phyloP scores from a whole-genome alignment of 2,329 filamentous ascomycete genomes.

The Dothidotthia symphoricarpi region DNA sequence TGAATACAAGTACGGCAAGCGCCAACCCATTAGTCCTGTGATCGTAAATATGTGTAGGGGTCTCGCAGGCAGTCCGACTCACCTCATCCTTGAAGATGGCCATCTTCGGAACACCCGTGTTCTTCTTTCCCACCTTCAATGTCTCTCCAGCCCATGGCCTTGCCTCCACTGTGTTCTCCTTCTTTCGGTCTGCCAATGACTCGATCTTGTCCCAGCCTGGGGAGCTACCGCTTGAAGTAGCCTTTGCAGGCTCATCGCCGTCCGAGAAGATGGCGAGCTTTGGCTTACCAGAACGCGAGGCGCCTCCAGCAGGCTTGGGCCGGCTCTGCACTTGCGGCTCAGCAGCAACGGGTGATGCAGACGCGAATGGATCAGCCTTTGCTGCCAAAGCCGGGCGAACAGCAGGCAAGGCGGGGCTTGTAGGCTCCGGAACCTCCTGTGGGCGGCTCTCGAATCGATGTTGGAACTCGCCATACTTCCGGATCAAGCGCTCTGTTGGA shows the following conservation, averaged over 20 bases:
- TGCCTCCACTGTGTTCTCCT: conserved; percentile 84
- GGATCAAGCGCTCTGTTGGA: conserved; percentile 73
- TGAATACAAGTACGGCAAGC: conserved; percentile 53
- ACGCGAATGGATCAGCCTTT: conserved; percentile 76
- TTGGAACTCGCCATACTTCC: conserved; percentile 93
- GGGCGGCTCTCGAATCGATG: conserved; percentile 68
- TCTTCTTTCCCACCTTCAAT: conserved; percentile 81
- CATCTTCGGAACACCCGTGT: conserved; percentile 75
- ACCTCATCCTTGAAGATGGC: conserved; percentile 94
- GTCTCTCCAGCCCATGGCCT: conserved; percentile 93
- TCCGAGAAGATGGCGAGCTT: conserved; percentile 95
- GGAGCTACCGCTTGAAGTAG: conserved; percentile 56
- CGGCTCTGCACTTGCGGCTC: conserved; percentile 64
- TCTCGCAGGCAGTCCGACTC: conserved; percentile 51
- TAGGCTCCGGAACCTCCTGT: conserved; percentile 63
- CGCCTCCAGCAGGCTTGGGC: conserved; percentile 46
- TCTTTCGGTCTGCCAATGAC: conserved; percentile 81
- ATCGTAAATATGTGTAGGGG: conserved; percentile 45
- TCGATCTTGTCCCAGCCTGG: conserved; percentile 93
- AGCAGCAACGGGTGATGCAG: conserved; percentile 48
- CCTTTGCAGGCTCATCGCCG: conserved; percentile 55
- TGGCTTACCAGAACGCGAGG: conserved; percentile 65
- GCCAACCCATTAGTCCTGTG: conserved; percentile 82
- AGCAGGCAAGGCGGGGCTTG: conserved; percentile 81
- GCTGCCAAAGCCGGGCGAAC: conserved; percentile 79